Conservation (phyloP, 164 flowering plant species). For the Tetrastigma voinierianum region DNA sequence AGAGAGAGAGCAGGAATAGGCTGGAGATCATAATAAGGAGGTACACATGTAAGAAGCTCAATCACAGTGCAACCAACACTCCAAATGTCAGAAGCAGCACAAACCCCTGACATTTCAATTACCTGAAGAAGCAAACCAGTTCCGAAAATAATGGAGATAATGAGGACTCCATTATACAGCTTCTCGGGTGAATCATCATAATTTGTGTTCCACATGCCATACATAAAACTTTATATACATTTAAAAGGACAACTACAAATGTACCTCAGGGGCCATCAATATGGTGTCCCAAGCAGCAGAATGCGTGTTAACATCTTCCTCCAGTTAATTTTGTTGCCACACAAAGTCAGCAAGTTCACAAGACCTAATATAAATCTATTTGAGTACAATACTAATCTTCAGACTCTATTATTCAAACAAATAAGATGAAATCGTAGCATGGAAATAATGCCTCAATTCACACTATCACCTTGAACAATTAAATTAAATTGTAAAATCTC, state of each 20-base stretch:
- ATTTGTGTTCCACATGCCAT: no score
- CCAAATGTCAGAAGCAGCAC: conserved; percentile 99
- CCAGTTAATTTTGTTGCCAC: conserved; percentile 98
- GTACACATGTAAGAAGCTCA: conserved; percentile 98
- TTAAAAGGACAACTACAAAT: neutral
- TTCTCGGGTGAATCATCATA: neutral
- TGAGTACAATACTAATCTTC: neutral
- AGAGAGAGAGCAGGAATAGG: conserved; percentile 99
- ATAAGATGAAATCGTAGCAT: neutral
- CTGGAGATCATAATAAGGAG: conserved; percentile 98
- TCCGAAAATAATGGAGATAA: conserved; percentile 1
- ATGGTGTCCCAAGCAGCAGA: conserved; percentile 99
- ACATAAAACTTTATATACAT: neutral
- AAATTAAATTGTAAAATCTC: no score
- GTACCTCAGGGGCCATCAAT: conserved; percentile 99
- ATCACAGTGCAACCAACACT: conserved; percentile 99
- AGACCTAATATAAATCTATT: conserved; percentile 50
- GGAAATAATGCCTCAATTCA: no score
- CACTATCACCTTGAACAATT: no score
- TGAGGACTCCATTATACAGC: neutral
- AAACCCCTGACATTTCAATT: conserved; percentile 99
- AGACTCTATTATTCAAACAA: neutral
- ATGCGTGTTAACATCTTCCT: conserved; percentile 96
- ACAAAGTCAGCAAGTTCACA: conserved; percentile 99
- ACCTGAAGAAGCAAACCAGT: conserved; percentile 57